A percentile compares a stretch with the other conserved stretches of the same genome.
phyloP scores from a whole-genome alignment of 176 grass and related monocot genomes.

The Oryza punctata region DNA sequence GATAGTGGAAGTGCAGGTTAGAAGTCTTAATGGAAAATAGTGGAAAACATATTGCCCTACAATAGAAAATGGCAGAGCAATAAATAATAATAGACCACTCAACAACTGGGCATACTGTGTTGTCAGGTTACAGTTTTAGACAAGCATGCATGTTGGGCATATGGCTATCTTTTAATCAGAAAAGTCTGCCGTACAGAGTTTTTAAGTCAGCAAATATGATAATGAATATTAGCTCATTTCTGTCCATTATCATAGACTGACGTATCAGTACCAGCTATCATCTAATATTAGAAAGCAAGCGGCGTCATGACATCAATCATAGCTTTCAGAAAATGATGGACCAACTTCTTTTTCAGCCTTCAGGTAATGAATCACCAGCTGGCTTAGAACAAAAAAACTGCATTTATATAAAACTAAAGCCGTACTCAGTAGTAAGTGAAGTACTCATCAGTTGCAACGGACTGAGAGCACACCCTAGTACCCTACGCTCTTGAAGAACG shows the following conservation, averaged over 20 bases:
- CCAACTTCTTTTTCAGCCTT: not conserved
- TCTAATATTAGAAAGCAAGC: not conserved
- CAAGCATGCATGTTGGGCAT: not conserved
- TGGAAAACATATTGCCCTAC: not conserved
- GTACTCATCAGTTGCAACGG: not conserved
- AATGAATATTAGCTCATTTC: not conserved
- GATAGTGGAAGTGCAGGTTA: not conserved
- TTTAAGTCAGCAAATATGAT: not conserved
- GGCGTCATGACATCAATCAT: not conserved
- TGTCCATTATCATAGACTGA: not conserved
- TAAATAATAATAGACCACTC: not conserved
- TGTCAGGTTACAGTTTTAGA: not conserved
- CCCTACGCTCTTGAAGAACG: not conserved
- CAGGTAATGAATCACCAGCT: too few species aligned
- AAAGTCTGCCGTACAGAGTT: not conserved
- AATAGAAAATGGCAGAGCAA: not conserved
- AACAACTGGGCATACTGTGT: not conserved
- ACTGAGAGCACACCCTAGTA: not conserved
- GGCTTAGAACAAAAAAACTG: too few species aligned
- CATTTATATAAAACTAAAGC: not conserved
- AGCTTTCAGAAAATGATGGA: not conserved
- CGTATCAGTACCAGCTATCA: not conserved
- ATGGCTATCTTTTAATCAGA: not conserved
- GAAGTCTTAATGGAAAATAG: not conserved
- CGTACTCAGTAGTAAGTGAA: not conserved